A percentile compares a stretch with the other conserved stretches of the same genome.
Conservation (phyloP, 495 filamentous ascomycete species). For the Penicillium tannophilum region DNA sequence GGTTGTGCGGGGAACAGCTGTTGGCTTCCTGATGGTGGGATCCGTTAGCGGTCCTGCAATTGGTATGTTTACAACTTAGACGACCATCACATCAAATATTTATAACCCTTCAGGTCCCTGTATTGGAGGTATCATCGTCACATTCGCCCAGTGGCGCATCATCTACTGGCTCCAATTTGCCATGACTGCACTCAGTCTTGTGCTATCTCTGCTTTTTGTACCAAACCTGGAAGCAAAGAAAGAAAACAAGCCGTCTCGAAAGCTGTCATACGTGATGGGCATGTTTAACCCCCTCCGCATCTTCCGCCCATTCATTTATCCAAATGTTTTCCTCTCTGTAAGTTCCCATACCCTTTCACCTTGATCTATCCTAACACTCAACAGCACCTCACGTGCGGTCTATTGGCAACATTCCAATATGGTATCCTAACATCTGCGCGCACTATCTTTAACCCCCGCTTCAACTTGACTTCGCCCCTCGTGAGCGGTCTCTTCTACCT, state of each 20-base stretch:
- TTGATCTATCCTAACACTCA: conserved; percentile 4
- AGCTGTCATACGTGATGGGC: conserved; percentile 17
- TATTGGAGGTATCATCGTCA: conserved; percentile 57
- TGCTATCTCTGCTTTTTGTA: conserved; percentile 41
- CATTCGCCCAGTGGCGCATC: conserved; percentile 55
- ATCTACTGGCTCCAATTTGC: conserved; percentile 63
- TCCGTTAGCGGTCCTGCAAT: conserved; percentile 59
- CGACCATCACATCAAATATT: conserved; percentile 9
- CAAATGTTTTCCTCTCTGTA: conserved; percentile 46
- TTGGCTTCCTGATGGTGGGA: conserved; percentile 57
- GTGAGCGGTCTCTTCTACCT: conserved; percentile 76
- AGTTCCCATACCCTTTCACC: conserved; percentile 7
- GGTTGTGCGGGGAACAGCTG: conserved; percentile 57
- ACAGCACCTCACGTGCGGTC: conserved; percentile 61
- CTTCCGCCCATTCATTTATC: conserved; percentile 39
- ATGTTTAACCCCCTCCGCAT: conserved; percentile 46
- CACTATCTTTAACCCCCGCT: conserved; percentile 72
- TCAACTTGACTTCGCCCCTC: conserved; percentile 67
- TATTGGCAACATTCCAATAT: conserved; percentile 73
- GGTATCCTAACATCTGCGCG: conserved; percentile 70
- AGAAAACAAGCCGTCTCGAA: conserved; percentile 5
- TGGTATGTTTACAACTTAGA: conserved; percentile 33
- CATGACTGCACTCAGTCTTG: conserved; percentile 46
- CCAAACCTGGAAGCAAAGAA: conserved; percentile 33
- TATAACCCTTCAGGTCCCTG: conserved; percentile 38